Evolutionary conservation across 1,284 basidiomycete species (phyloP).

Genomic region (Cystobasidium slooffiae): DNA sequence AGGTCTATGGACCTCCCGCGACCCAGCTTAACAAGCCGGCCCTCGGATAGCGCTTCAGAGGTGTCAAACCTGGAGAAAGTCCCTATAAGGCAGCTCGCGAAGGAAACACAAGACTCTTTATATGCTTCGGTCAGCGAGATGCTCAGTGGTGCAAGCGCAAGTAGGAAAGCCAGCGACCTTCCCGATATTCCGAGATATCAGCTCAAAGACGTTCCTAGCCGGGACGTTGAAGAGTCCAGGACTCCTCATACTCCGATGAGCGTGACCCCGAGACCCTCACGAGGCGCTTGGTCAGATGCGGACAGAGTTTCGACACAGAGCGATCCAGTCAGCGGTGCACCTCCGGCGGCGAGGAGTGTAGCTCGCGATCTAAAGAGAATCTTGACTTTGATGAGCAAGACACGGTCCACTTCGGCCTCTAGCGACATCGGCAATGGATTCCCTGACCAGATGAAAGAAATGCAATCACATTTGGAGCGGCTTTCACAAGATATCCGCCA

Average conservation of each 20-base stretch:
- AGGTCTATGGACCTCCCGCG: constrained; percentile 5
- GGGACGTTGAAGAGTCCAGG: neutral
- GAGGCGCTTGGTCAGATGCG: constrained; percentile 38
- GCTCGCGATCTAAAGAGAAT: constrained; percentile 43
- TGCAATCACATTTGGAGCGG: constrained; percentile 33
- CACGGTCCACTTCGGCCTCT: constrained; percentile 1
- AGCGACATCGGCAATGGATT: neutral
- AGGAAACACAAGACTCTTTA: constrained; percentile 31
- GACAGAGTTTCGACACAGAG: constrained; percentile 30
- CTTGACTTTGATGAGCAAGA: constrained; percentile 40
- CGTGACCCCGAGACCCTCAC: neutral
- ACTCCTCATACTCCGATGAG: neutral
- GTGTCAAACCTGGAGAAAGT: neutral
- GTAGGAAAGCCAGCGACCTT: constrained; percentile 4
- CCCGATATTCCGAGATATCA: constrained; percentile 27
- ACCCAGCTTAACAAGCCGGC: neutral
- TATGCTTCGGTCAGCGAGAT: constrained; percentile 43
- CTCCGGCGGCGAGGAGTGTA: constrained; percentile 31
- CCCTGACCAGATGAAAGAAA: constrained; percentile 27
- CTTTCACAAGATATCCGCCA: constrained; percentile 21
- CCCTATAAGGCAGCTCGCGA: constrained; percentile 18
- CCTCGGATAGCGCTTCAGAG: neutral
- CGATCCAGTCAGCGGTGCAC: constrained; percentile 5
- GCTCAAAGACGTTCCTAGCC: constrained; percentile 5
- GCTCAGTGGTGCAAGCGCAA: constrained; percentile 4